phyloP scores from a whole-genome alignment of 495 filamentous ascomycete species.

The Hypoxylon perforatum region DNA sequence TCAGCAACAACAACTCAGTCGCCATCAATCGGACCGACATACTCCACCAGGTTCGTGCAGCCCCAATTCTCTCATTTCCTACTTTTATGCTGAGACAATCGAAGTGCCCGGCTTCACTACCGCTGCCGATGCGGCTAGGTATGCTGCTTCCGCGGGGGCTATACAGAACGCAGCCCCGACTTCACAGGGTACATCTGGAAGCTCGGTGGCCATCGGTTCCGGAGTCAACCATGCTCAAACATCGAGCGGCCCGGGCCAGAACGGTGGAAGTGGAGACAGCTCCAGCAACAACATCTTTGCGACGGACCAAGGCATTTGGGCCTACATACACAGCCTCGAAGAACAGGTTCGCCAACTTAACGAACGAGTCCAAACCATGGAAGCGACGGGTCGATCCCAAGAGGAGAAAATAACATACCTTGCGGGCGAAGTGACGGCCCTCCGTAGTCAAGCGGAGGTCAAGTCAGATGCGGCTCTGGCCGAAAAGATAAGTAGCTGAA shows the following conservation, averaged over 20 bases:
- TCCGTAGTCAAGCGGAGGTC: constrained; percentile 47
- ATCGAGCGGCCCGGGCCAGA: constrained; percentile 38
- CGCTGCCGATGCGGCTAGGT: constrained; percentile 59
- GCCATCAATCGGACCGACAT: constrained; percentile 58
- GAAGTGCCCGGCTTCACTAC: constrained; percentile 56
- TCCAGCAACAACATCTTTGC: constrained; percentile 57
- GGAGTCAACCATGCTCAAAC: constrained; percentile 37
- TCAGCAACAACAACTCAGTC: constrained; percentile 71
- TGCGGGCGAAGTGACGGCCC: constrained; percentile 48
- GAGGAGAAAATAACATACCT: constrained; percentile 54
- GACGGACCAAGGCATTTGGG: constrained; percentile 57
- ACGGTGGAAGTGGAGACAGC: constrained; percentile 48
- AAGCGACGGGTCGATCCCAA: constrained; percentile 49
- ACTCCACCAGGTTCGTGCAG: constrained; percentile 53
- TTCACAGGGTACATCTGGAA: constrained; percentile 35
- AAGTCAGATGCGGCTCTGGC: constrained; percentile 14
- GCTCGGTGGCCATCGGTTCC: constrained; percentile 26
- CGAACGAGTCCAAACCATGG: constrained; percentile 56
- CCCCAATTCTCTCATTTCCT: constrained; percentile 32
- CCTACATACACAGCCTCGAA: constrained; percentile 63
- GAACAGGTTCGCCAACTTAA: constrained; percentile 55
- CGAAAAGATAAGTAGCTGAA: constrained; percentile 32
- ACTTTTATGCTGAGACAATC: constrained; percentile 41
- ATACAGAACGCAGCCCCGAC: constrained; percentile 33
- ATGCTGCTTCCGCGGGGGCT: constrained; percentile 55